Base-by-base conservation (phyloP, 331 rosid genomes). In the Malus hybrid region DNA sequence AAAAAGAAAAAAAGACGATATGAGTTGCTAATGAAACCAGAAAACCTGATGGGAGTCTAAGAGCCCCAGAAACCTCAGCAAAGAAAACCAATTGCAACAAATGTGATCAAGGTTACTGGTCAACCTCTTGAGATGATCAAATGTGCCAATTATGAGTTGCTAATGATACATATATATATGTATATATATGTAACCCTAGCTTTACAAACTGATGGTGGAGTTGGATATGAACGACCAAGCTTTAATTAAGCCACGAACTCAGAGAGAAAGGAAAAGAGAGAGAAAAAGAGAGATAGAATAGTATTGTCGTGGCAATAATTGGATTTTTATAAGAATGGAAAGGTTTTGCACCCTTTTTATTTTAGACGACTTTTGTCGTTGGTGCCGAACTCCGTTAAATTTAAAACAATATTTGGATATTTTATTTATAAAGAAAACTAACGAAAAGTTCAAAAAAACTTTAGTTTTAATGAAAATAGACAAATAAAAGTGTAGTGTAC, bases 331-430 rank as follows among this genome's bases (percentile, higher is more conserved):
- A 73, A 71, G 79, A 83, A 83, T 73, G 83, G 32, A 78, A 15
- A 71, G 42, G 16, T 24, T 77, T 70, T 81, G 81, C 68, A 71
- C 71, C 76, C 76, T 69, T 85, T 82, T 85, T 85, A 84, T 83
- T 74, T 87, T 83, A 46, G 77, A 79, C 78, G 73, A 78, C 62
- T 77, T 71, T 33, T 24, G 62, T 56, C 81, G 88, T 84, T 84
- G 97, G 93, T 87, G 94, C 90, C 88, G 46, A 79, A 77, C 76
- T 56, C 32, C 78, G 87, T 88, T 79, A 82, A 69, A 64, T 42
- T 15, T 31, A 39, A 66, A 67, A 65, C n/a, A 52, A 52, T 7
- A 50, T 32, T 39, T 31, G 34, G 69, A 64, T 75, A 31, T 54
- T 48, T 73, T 62, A 8, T 36, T 36, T 36, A 8, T 36, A 36